Conservation (phyloP, 495 filamentous ascomycete genomes). For the Glonium stellatum region DNA sequence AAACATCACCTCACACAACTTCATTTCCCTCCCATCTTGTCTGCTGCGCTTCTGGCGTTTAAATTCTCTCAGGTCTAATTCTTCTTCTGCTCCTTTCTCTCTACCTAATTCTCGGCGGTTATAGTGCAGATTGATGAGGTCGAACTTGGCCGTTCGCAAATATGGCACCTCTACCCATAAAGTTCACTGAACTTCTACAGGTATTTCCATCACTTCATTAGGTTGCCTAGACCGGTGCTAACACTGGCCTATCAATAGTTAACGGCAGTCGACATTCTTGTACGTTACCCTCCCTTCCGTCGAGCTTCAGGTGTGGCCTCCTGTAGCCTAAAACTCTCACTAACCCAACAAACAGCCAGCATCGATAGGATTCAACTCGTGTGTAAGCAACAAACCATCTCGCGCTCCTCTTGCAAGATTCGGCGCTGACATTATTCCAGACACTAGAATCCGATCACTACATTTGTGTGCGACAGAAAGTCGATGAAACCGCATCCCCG, state of each 20-base stretch:
- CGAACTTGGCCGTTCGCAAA: constrained; percentile 28
- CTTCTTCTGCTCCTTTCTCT: constrained; percentile 11
- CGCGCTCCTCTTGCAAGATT: constrained; percentile 2
- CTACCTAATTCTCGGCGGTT: constrained; percentile 12
- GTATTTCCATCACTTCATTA: constrained; percentile 8
- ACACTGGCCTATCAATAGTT: constrained; percentile 44
- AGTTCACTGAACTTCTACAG: constrained; percentile 20
- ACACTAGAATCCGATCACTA: constrained; percentile 95
- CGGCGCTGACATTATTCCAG: constrained; percentile 42
- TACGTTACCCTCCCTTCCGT: constrained; percentile 42
- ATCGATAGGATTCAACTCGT: constrained; percentile 94
- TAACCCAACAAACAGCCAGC: constrained; percentile 46
- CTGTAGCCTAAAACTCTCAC: constrained; percentile 29
- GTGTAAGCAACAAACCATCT: constrained; percentile 54
- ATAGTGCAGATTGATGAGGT: constrained; percentile 22
- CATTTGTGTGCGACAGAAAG: constrained; percentile 91
- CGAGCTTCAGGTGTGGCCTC: constrained; percentile 13
- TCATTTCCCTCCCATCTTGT: constrained; percentile 21
- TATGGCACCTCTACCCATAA: constrained; percentile 26
- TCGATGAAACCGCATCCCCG: constrained; percentile 67
- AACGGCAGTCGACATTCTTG: constrained; percentile 71
- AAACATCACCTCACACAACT: constrained; percentile 17
- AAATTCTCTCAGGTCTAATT: constrained; percentile 19
- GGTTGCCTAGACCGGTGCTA: constrained; percentile 2
- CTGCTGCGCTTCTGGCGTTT: constrained; percentile 23